These are phyloP conservation scores for Tephrocybe rancida DNA, from an alignment of 768 basidiomycete genomes.

Conservation along the genomic window DNA sequence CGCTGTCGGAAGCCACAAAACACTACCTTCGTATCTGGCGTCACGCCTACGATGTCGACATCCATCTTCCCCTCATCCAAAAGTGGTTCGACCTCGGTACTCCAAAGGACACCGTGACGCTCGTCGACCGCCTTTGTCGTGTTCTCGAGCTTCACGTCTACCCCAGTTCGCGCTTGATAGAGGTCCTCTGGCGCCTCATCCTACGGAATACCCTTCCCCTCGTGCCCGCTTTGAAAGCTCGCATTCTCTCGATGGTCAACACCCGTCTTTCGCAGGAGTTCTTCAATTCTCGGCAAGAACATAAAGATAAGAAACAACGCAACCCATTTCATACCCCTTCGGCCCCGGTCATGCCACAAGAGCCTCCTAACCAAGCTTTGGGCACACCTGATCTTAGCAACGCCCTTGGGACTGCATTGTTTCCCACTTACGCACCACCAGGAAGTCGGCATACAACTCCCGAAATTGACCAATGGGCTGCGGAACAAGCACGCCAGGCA, in stretches of 20 bases:
- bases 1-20: slow-evolving; percentile 33
- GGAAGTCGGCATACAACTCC: slow-evolving; percentile 1
- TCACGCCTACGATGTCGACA: slow-evolving; percentile 36
- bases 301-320: background rate
- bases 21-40: slow-evolving; percentile 44
- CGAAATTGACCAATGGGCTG: slow-evolving; percentile 27
- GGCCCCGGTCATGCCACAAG: background rate
- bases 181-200: slow-evolving; percentile 44
- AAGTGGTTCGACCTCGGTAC: slow-evolving; percentile 35
- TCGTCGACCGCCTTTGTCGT: slow-evolving; percentile 37
- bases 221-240: slow-evolving; percentile 27
- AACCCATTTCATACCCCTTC: background rate
- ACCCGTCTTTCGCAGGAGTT: slow-evolving; percentile 27
- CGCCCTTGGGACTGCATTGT: slow-evolving; percentile 25
- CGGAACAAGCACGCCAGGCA: slow-evolving; percentile 20
- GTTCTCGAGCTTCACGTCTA: slow-evolving; percentile 32
- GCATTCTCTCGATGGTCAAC: slow-evolving; percentile 36
- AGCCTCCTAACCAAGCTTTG: background rate
- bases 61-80: slow-evolving; percentile 51
- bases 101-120: slow-evolving; percentile 26
- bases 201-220: slow-evolving; percentile 27
- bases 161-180: slow-evolving; percentile 36
- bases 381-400: slow-evolving; percentile 17
- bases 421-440: slow-evolving; percentile 20
- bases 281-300: background rate